Conservation (phyloP, 306 rosid species). For the Dalbergia cultrata region DNA sequence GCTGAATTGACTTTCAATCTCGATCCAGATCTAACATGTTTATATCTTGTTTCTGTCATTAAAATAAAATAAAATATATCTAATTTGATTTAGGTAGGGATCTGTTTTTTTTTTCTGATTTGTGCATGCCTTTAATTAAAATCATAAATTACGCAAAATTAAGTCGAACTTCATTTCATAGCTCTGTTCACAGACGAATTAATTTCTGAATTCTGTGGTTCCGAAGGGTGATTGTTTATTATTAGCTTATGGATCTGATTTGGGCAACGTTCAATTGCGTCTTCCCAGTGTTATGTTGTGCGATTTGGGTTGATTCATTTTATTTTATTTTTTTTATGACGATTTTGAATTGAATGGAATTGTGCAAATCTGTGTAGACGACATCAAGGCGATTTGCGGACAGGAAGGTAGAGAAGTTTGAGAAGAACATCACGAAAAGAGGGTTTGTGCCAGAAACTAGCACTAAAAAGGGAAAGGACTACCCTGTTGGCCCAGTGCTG, state of each 20-base stretch:
- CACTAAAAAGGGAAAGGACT: slow-evolving; percentile 85
- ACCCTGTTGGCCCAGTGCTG: slow-evolving; percentile 89
- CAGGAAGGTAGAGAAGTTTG: slow-evolving; percentile 91
- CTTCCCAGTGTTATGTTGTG: background rate
- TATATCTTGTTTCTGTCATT: background rate
- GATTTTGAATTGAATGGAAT: slow-evolving; percentile 34
- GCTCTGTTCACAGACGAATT: background rate
- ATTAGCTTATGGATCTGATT: slow-evolving; percentile 23
- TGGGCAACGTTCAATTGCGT: background rate
- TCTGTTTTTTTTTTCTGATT: background rate
- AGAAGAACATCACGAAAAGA: slow-evolving; percentile 90
- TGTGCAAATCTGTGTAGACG: slow-evolving; percentile 60
- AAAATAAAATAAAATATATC: background rate
- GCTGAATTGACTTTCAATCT: background rate
- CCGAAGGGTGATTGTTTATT: background rate
- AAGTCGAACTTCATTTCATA: too few species aligned
- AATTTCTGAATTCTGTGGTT: background rate
- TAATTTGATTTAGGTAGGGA: background rate
- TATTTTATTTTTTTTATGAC: background rate
- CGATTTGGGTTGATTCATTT: background rate
- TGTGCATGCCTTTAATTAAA: background rate
- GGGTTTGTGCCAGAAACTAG: slow-evolving; percentile 90
- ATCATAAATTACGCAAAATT: background rate
- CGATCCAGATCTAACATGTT: slow-evolving; percentile 32
- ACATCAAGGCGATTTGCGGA: slow-evolving; percentile 94